phyloP scores from a whole-genome alignment of 805 yeast species.

The Suhomyces vadensis region DNA sequence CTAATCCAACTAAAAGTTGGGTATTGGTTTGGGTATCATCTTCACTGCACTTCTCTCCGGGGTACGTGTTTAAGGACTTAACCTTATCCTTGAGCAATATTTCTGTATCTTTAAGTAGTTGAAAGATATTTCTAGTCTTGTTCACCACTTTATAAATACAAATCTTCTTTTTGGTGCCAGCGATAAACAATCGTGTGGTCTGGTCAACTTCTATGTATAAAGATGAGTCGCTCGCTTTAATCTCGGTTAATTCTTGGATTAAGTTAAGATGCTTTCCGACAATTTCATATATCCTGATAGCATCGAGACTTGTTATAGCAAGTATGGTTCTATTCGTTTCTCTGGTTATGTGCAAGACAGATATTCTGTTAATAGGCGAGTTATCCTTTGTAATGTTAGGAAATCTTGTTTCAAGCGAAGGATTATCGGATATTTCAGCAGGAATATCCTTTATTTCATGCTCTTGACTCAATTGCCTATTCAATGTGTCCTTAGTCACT shows the following conservation, averaged over 20 bases:
- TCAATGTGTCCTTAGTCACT: neutral
- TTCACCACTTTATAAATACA: slow-evolving; percentile 27
- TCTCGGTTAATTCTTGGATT: slow-evolving; percentile 30
- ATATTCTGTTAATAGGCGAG: slow-evolving; percentile 20
- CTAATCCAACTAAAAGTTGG: slow-evolving; percentile 23
- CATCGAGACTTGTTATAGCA: slow-evolving; percentile 25
- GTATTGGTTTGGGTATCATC: slow-evolving; percentile 8
- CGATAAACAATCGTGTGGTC: slow-evolving; percentile 24
- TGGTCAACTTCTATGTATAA: slow-evolving; percentile 18
- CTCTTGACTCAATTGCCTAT: neutral
- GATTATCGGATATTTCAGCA: neutral
- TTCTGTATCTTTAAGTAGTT: slow-evolving; percentile 26
- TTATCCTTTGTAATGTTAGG: slow-evolving; percentile 18
- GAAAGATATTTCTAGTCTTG: slow-evolving; percentile 32
- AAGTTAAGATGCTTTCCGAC: slow-evolving; percentile 37
- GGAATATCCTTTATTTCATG: neutral
- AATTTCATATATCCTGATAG: slow-evolving; percentile 26
- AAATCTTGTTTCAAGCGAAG: slow-evolving; percentile 22
- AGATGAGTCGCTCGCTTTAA: slow-evolving; percentile 18
- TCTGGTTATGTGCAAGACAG: slow-evolving; percentile 16
- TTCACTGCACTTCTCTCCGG: slow-evolving; percentile 3
- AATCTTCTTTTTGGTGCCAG: slow-evolving; percentile 33
- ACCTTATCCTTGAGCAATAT: slow-evolving; percentile 32
- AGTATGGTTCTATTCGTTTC: slow-evolving; percentile 24
- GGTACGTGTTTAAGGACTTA: slow-evolving; percentile 18